These are phyloP conservation scores for Rhodotorula babjevae DNA, from an alignment of 768 basidiomycete species.

Conservation along the genomic window DNA sequence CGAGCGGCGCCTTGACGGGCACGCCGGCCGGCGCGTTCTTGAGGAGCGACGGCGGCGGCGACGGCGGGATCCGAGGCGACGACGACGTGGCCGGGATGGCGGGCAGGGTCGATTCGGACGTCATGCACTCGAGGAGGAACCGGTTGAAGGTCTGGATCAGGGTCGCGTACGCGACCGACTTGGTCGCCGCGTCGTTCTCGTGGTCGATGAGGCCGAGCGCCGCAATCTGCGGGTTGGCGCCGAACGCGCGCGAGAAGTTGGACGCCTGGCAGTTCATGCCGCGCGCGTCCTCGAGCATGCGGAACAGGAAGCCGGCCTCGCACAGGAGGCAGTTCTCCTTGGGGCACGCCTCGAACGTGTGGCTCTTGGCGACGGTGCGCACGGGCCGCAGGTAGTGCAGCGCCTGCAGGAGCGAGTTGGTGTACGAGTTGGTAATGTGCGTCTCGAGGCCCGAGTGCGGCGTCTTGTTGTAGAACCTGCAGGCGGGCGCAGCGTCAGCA, in stretches of 20 bases:
- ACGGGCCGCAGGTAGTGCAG: conserved; percentile 78
- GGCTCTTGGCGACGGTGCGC: conserved; percentile 76
- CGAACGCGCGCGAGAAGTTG: conserved; percentile 93
- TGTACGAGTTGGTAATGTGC: conserved; percentile 94
- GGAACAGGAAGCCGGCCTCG: conserved; percentile 85
- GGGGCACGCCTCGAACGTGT: conserved; percentile 80
- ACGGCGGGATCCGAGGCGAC: conserved; percentile 54
- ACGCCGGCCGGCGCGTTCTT: conserved; percentile 36
- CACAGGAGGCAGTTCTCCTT: conserved; percentile 90
- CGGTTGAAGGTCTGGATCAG: conserved; percentile 94
- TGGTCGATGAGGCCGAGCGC: conserved; percentile 84
- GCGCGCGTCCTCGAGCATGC: conserved; percentile 91
- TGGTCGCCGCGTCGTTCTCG: conserved; percentile 58
- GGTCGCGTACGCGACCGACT: conserved; percentile 57
- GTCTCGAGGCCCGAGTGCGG: conserved; percentile 87
- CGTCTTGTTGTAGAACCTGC: conserved; percentile 89
- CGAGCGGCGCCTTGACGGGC: conserved; percentile 59
- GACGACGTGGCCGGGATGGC: conserved; percentile 55
- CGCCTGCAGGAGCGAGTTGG: conserved; percentile 82
- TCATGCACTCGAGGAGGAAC: conserved; percentile 80
- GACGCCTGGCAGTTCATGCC: conserved; percentile 94
- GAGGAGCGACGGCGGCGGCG: conserved; percentile 46
- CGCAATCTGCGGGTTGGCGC: conserved; percentile 75
- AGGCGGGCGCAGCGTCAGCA: neutral
- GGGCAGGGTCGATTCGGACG: conserved; percentile 61